Evolutionary conservation across 2,329 filamentous ascomycete species (phyloP), one percentile per base, ranked within the genome.

Genomic region (Pseudogymnoascus sp.): DNA sequence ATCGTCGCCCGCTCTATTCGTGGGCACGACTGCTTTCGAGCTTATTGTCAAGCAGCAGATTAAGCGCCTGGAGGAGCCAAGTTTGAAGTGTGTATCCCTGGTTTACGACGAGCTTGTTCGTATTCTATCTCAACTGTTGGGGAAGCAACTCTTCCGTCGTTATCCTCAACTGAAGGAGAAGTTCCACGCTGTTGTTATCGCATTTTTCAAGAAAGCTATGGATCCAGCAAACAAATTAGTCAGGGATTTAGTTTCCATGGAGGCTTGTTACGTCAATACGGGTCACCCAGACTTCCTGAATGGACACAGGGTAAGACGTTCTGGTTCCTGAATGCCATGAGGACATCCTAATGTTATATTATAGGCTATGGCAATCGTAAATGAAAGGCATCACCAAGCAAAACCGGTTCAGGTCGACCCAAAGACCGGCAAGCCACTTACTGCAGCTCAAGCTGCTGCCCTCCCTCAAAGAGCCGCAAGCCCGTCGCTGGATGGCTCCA

Each of bases 1-100:
- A 74, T 95, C 95, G 31, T 96, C 93, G 1, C 95, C 95, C 0
- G 93, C 95, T 1, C 85, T 99, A 6, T 99, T 99, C 73, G 95
- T 99, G 31, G 95, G 95, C 63, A 97, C 95, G 6, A 96, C 91
- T 5, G 95, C 95, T n/a, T 99, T 99, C 71, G 95, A 99, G 77
- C 81, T 97, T 68, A 97, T 99, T 70, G 93, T 97, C 69, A 99
- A 97, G 83, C 91, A 97, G 76, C 93, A 99, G 76, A 99, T 99
- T 78, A 96, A 91, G 83, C 86, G 95, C 64, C 77, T 99, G 62
- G 95, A 99, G 77, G 95, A 99, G 66, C 96, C 95, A 40, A 96
- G 92, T 75, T 79, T 97, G 76, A 99, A 97, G 81, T 99, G 95
- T 81, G 93, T 96, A 40, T 96, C 92, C 62, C 82, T 99, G 62